Evolutionary conservation across 345 rosid genomes (phyloP).

Genomic region (Limnanthes douglasii): DNA sequence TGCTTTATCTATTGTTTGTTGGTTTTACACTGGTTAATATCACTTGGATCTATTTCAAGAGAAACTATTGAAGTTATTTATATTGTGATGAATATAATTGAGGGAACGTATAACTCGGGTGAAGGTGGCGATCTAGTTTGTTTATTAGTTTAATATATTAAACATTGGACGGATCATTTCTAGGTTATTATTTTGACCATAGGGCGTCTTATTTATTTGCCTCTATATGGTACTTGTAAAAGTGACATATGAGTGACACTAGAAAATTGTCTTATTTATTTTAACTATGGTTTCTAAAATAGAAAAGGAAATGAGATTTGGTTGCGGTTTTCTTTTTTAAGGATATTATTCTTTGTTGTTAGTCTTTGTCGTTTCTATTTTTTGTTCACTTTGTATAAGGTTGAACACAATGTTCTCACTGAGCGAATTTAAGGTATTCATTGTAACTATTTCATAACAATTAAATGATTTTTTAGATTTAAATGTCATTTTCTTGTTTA

Average conservation of each 20-base stretch:
- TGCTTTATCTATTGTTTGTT: constrained; percentile 63
- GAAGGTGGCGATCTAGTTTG: constrained; percentile 95
- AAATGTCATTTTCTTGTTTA: too few relatives aligned
- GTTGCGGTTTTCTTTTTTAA: too few relatives aligned
- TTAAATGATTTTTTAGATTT: too few relatives aligned
- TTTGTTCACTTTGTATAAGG: too few relatives aligned
- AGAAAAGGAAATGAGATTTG: not conserved
- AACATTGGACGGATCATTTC: not conserved
- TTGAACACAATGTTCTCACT: too few relatives aligned
- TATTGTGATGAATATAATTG: constrained; percentile 91
- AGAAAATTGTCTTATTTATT: not conserved
- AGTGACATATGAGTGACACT: too few relatives aligned
- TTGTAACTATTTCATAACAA: too few relatives aligned
- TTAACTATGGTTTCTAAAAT: not conserved
- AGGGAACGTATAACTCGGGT: constrained; percentile 95
- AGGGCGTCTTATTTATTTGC: not conserved
- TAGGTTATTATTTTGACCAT: not conserved
- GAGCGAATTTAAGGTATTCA: too few relatives aligned
- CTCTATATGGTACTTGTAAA: too few relatives aligned
- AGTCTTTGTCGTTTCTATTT: too few relatives aligned
- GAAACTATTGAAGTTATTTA: constrained; percentile 99
- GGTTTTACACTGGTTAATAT: constrained; percentile 98
- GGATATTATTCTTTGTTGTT: too few relatives aligned
- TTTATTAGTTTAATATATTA: not conserved
- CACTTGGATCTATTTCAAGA: constrained; percentile 98